Evolutionary conservation across 805 yeast genomes (phyloP).

Genomic region (Myxozyma monticola): DNA sequence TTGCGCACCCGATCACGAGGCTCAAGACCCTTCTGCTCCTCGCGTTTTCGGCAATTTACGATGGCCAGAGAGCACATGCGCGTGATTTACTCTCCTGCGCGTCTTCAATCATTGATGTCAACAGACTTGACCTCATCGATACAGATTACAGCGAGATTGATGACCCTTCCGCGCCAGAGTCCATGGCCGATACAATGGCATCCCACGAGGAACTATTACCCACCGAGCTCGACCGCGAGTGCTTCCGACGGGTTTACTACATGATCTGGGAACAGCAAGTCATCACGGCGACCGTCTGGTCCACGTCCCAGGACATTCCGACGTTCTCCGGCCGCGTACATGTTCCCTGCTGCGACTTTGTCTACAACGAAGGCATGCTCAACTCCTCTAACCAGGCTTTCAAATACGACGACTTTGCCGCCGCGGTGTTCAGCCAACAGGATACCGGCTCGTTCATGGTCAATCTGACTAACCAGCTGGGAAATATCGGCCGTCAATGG

Average conservation of each 20-base stretch:
- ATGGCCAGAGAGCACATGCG: constrained; percentile 21
- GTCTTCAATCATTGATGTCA: constrained; percentile 7
- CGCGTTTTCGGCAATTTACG: constrained; percentile 22
- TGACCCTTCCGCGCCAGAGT: not conserved
- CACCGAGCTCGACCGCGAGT: constrained; percentile 21
- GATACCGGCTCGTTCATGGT: constrained; percentile 1
- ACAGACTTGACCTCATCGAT: constrained; percentile 21
- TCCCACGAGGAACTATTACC: constrained; percentile 11
- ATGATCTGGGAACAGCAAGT: constrained; percentile 21
- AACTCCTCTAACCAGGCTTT: constrained; percentile 12
- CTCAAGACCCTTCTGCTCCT: constrained; percentile 13
- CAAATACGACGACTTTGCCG: constrained; percentile 12
- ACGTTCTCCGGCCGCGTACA: constrained; percentile 9
- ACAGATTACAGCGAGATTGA: constrained; percentile 6
- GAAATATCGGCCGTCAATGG: constrained; percentile 3
- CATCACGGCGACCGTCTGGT: constrained; percentile 9
- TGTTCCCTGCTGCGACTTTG: constrained; percentile 24
- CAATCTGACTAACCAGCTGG: not conserved
- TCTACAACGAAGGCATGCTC: constrained; percentile 16
- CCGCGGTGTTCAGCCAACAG: constrained; percentile 3
- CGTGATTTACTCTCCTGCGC: constrained; percentile 13
- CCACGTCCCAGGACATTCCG: constrained; percentile 17
- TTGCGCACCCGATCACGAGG: constrained; percentile 16
- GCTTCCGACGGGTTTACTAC: constrained; percentile 17
- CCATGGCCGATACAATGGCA: not conserved